Evolutionary conservation across 257 asterid species (phyloP).

Genomic region (Ophiorrhiza pumila): DNA sequence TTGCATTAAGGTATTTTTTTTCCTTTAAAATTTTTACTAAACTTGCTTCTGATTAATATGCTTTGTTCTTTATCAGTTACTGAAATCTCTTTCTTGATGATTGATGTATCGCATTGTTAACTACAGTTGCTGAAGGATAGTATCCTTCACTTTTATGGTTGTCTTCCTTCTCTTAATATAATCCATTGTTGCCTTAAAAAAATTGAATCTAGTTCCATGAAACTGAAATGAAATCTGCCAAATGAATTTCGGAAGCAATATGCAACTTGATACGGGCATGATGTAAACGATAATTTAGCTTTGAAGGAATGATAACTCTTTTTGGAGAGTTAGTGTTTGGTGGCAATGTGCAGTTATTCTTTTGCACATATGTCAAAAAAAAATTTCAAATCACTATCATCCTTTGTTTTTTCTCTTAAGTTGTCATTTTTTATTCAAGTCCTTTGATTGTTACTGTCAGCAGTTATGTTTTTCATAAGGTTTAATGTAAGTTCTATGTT

Average conservation of each 20-base stretch:
- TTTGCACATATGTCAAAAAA: too few species aligned
- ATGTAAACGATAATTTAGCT: too few species aligned
- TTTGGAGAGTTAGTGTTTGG: not conserved
- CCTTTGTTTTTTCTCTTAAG: not conserved
- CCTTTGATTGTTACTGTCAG: not conserved
- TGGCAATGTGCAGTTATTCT: not conserved
- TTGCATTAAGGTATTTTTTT: constrained; percentile 70
- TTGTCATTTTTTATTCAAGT: not conserved
- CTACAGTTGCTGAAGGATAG: not conserved
- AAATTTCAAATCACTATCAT: too few species aligned
- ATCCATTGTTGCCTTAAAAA: too few species aligned
- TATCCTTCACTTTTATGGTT: too few species aligned
- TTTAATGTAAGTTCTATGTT: not conserved
- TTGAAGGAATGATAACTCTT: too few species aligned
- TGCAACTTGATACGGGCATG: too few species aligned
- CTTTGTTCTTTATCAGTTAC: not conserved
- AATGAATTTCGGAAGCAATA: too few species aligned
- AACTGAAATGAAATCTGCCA: too few species aligned
- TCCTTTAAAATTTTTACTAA: not conserved
- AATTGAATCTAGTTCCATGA: too few species aligned
- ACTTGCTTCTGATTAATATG: not conserved
- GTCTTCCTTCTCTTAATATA: too few species aligned
- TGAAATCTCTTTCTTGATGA: too few species aligned
- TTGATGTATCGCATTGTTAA: not conserved
- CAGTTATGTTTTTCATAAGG: not conserved